phyloP scores from a whole-genome alignment of 352 stramenopile species.

The Pythium scleroteichum region DNA sequence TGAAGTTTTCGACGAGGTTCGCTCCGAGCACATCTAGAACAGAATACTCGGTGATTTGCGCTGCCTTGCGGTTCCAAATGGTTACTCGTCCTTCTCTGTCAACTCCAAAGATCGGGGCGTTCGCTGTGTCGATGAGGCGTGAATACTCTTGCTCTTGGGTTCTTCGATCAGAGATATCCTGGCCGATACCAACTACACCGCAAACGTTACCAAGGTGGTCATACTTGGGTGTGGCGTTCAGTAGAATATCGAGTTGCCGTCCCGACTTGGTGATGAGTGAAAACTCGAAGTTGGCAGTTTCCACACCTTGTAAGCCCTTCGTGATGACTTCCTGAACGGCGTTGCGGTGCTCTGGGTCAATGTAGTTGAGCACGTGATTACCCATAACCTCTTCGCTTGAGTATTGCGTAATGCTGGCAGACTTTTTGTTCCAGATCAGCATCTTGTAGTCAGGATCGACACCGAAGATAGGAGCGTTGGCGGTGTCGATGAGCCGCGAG shows the following conservation, averaged over 20 bases:
- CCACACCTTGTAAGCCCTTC: slow-evolving; percentile 53
- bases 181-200: slow-evolving; percentile 84
- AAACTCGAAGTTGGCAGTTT: slow-evolving; percentile 88
- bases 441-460: slow-evolving; percentile 78
- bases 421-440: slow-evolving; percentile 93
- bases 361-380: slow-evolving; percentile 90
- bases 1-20: slow-evolving; percentile 61
- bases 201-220: slow-evolving; percentile 84
- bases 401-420: slow-evolving; percentile 90
- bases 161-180: slow-evolving; percentile 86
- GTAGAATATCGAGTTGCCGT: slow-evolving; percentile 75
- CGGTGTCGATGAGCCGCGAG: slow-evolving; percentile 84
- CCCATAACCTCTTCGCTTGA: slow-evolving; percentile 87
- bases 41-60: slow-evolving; percentile 83
- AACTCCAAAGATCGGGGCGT: slow-evolving; percentile 90
- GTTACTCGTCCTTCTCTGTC: slow-evolving; percentile 87
- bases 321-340: slow-evolving; percentile 58
- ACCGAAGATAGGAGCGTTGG: slow-evolving; percentile 90
- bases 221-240: slow-evolving; percentile 85
- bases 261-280: slow-evolving; percentile 81
- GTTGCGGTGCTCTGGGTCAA: slow-evolving; percentile 73
- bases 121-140: slow-evolving; percentile 88
- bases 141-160: slow-evolving; percentile 88
- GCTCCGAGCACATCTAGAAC: slow-evolving; percentile 59
- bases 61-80: slow-evolving; percentile 92